Conservation (phyloP, 164 flowering plant species). For the Taxillus chinensis region DNA sequence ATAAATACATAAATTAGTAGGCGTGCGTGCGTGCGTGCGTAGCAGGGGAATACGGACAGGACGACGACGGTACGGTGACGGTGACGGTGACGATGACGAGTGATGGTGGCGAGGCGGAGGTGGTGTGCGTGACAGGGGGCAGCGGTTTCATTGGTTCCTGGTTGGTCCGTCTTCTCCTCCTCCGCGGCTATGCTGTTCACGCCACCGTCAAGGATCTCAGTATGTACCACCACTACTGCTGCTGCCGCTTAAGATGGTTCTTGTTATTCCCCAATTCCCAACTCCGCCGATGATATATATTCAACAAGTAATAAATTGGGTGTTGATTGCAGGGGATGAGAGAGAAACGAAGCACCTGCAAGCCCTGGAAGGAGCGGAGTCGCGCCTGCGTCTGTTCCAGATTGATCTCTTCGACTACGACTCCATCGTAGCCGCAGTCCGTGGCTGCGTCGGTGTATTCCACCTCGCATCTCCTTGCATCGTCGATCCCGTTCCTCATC, state of each 20-base stretch:
- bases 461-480: slow-evolving; percentile 87
- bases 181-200: slow-evolving; percentile 2
- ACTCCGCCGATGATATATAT: neutral
- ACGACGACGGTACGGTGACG: no score
- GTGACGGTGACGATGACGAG: no score
- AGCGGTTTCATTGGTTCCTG: slow-evolving; percentile 3
- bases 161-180: slow-evolving; percentile 4
- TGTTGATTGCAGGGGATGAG: slow-evolving; percentile 43
- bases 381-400: slow-evolving; percentile 67
- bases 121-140: slow-evolving; percentile 5
- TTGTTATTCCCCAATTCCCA: neutral
- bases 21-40: no score
- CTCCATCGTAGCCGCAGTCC: slow-evolving; percentile 53
- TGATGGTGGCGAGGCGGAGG: neutral
- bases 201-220: slow-evolving; percentile 5
- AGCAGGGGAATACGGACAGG: no score
- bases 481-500: slow-evolving; percentile 61
- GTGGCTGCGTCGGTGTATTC: slow-evolving; percentile 66
- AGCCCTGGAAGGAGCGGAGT: slow-evolving; percentile 51
- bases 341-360: slow-evolving; percentile 71
- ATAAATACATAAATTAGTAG: no score
- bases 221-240: neutral
- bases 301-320: no score
- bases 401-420: slow-evolving; percentile 73
- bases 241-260: neutral